Evolutionary conservation across 2,329 filamentous ascomycete genomes (phyloP), one percentile per base, ranked within the genome.

Genomic region (Colletotrichum phormii): DNA sequence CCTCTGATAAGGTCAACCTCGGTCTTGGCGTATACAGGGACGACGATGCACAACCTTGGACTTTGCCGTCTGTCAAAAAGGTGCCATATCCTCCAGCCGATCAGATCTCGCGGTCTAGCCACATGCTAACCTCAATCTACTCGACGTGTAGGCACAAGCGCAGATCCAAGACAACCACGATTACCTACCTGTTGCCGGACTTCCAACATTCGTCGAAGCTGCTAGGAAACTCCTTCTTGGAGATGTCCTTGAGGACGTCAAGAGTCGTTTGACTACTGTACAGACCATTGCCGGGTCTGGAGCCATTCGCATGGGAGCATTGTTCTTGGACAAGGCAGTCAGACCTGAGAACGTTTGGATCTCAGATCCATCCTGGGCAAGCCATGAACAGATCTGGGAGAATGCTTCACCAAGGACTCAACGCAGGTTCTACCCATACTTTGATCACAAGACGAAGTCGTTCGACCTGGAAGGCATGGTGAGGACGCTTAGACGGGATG

Each of bases 281-380:
- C 79, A 80, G 71, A 80, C 79, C 11, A 75, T 80, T 59, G 77
- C 77, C 1, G 79, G 79, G 12, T 79, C 79, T 8, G 79, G 79
- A 2, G 79, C 79, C 22, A 75, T 74, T 67, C 76, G 78, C 61
- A 64, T 79, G 31, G 75, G 64, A 7, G 75, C 78, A 18, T 51
- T 60, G 29, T 76, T 80, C 65, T 65, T 80, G 13, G 22, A 71
- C 29, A 67, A 75, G 31, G 61, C 54, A 22, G 63, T 77, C 8
- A 64, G 72, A 31, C 77, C 78, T 0, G 49, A 58, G 31, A 75
- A 66, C 7, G 76, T 80, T 46, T 81, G 77, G 75, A 76, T 81
- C 29, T 77, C 78, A 1, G 75, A 79, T 33, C 80, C 80, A 3
- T 78, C 76, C n/a, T 81, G 80, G 79, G 75, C 75, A 37, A 81